phyloP scores from a whole-genome alignment of 225 moss, liverwort and hornwort species.

The Asterella californica region DNA sequence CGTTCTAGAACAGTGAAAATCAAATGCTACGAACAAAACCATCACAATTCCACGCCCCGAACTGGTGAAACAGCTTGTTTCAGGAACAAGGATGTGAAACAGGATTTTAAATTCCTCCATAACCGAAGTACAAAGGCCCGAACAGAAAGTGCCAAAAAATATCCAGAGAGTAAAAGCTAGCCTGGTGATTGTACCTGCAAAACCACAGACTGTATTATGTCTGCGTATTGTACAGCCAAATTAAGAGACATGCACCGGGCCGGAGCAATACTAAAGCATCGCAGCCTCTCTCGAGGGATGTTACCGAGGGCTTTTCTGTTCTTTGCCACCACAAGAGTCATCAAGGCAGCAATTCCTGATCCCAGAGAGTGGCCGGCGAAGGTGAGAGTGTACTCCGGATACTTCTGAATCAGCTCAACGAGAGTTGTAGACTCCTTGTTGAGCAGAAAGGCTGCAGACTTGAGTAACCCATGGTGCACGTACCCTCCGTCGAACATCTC shows the following conservation, averaged over 20 bases:
- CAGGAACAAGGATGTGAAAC: not conserved
- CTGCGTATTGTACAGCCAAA: slow-evolving; percentile 49
- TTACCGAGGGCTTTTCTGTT: slow-evolving; percentile 39
- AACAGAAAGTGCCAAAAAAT: not conserved
- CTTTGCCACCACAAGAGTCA: slow-evolving; percentile 42
- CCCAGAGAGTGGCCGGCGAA: slow-evolving; percentile 58
- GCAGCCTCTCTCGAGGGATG: slow-evolving; percentile 35
- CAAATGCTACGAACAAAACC: not conserved
- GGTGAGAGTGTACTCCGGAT: slow-evolving; percentile 41
- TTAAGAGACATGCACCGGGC: slow-evolving; percentile 56
- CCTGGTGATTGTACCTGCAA: slow-evolving; percentile 34
- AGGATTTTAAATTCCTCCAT: not conserved
- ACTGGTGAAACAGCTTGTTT: no score
- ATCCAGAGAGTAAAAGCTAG: not conserved
- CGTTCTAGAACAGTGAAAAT: not conserved
- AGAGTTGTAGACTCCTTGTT: slow-evolving; percentile 47
- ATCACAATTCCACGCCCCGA: not conserved
- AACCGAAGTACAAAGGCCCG: not conserved
- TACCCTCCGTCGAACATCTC: slow-evolving; percentile 54
- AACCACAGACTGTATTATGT: slow-evolving; percentile 48
- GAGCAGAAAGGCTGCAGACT: slow-evolving; percentile 49
- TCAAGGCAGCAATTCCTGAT: slow-evolving; percentile 48
- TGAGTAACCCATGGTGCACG: slow-evolving; percentile 50
- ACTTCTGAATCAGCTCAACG: slow-evolving; percentile 31
- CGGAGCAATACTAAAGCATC: slow-evolving; percentile 43